Percentiles rank a stretch among this genome's conserved stretches.
Conservation (phyloP, 768 basidiomycete species). For the Phlegmacium glaucopus region DNA sequence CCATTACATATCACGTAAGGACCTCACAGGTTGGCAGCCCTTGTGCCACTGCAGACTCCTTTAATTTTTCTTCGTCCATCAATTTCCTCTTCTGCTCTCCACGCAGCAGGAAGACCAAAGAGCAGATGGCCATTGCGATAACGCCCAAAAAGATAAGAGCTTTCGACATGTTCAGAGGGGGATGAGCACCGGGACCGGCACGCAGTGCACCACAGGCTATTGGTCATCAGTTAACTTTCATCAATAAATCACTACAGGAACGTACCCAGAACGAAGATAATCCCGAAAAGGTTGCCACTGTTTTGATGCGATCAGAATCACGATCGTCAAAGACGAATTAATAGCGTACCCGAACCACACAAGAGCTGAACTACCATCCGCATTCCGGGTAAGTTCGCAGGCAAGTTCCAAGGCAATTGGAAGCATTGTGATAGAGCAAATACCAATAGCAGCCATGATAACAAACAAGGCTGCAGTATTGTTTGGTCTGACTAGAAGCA, state of each 20-base stretch:
- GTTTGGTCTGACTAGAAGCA: constrained; percentile 53
- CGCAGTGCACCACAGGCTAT: constrained; percentile 69
- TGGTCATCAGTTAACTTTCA: neutral
- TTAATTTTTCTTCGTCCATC: constrained; percentile 51
- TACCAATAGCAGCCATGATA: constrained; percentile 68
- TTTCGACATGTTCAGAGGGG: constrained; percentile 71
- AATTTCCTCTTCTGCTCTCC: constrained; percentile 64
- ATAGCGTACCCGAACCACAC: constrained; percentile 68
- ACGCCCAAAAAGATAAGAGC: constrained; percentile 66
- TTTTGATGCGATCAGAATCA: neutral
- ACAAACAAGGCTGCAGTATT: constrained; percentile 59
- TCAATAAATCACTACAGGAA: neutral
- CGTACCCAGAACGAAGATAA: constrained; percentile 63
- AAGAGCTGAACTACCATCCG: constrained; percentile 72
- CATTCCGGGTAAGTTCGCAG: constrained; percentile 76
- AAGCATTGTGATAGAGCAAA: constrained; percentile 62
- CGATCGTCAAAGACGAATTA: too few species aligned
- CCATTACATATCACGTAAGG: too few species aligned
- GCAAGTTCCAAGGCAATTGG: constrained; percentile 77
- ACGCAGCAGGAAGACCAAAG: constrained; percentile 45
- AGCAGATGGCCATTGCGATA: constrained; percentile 37
- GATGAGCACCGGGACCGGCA: constrained; percentile 52
- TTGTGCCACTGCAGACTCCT: constrained; percentile 9
- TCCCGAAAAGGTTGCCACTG: constrained; percentile 65
- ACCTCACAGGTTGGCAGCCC: neutral